Percentiles rank a stretch among this genome's conserved stretches.
Conservation (phyloP, 139 green algal genomes). For the Trebouxia sp. region DNA sequence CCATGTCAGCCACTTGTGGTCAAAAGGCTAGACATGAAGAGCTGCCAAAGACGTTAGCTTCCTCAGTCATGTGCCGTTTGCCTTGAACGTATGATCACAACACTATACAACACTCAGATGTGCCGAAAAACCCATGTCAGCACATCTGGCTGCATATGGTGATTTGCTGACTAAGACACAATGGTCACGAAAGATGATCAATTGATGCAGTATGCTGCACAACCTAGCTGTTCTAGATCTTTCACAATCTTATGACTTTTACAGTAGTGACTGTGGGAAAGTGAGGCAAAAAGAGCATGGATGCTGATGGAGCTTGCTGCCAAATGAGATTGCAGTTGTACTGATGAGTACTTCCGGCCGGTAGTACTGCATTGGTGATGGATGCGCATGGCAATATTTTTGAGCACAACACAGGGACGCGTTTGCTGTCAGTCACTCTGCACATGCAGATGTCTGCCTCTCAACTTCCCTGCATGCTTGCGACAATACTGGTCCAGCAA, state of each 20-base stretch:
- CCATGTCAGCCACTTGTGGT: neutral
- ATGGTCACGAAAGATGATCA: constrained; percentile 12
- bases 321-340: constrained; percentile 18
- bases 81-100: constrained; percentile 23
- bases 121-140: constrained; percentile 11
- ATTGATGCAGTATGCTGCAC: constrained; percentile 16
- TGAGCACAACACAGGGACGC: constrained; percentile 12
- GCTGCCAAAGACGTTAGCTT: constrained; percentile 12
- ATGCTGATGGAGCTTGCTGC: constrained; percentile 22
- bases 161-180: constrained; percentile 1
- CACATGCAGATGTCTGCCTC: neutral
- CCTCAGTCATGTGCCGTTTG: constrained; percentile 16
- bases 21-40: constrained; percentile 5
- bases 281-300: constrained; percentile 16
- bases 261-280: constrained; percentile 19
- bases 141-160: constrained; percentile 22
- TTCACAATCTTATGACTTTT: constrained; percentile 5
- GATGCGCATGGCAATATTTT: constrained; percentile 19
- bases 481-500: constrained; percentile 6
- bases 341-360: constrained; percentile 9
- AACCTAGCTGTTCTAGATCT: constrained; percentile 11
- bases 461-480: neutral
- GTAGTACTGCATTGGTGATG: constrained; percentile 19
- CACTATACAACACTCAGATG: constrained; percentile 6
- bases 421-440: neutral